Base-by-base conservation (phyloP, 345 rosid species). In the Triadica sebifera region DNA sequence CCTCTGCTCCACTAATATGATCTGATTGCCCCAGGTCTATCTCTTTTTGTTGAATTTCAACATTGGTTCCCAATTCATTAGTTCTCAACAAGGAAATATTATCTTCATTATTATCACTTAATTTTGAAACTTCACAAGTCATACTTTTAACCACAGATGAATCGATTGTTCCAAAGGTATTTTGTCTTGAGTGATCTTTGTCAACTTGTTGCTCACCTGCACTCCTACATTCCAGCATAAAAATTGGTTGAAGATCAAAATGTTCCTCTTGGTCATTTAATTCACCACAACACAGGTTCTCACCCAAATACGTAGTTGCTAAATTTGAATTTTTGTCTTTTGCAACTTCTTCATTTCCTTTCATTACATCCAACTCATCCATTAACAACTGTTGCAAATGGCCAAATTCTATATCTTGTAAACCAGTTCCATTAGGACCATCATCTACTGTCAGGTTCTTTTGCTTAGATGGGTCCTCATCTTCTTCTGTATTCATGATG, bases 341-440 rank as follows among this genome's bases (percentile, higher is more conserved):
- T 1, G 56, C 56, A 52, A 52, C 56, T 45, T 79, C 82, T 50
- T 47, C 65, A 47, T 73, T 83, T 68, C 77, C 90, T 34, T 83
- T 79, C 45, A 87, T 68, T 63, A 84, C 69, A 63, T 88, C 83
- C 67, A 90, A 73, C 47, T 87, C 93, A 69, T 85, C 80, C 69
- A 89, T 81, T 61, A 89, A 46, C 49, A 78, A 77, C 11, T 80
- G 86, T 15, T 80, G 78, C 45, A 38, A 29, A 60, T 24, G 47
- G 57, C 70, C 80, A 67, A 74, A 38, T 50, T 73, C 78, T 49
- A 69, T 45, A 79, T 81, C 88, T 47, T 58, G 81, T 17, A 73
- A 79, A 51, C 78, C 72, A 43, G 69, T 81, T 69, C 62, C 85
- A n/a, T 76, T 76, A 47, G 15, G 59, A 69, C 39, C 46, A 73